Conservation (phyloP, 768 basidiomycete species). For the Lentinula lateritia region DNA sequence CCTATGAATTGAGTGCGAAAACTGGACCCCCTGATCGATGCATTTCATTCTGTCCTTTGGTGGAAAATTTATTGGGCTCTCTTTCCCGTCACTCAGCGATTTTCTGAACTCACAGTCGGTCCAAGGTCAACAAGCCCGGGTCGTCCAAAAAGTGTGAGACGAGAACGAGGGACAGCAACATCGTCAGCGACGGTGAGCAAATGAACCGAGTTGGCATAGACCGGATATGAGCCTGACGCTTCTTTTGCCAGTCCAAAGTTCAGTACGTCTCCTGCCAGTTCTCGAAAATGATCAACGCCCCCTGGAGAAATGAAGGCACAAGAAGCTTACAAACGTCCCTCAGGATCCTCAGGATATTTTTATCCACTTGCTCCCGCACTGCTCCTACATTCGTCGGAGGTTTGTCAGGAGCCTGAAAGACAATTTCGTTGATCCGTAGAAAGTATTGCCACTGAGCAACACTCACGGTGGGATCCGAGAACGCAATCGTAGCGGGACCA, state of each 20-base stretch:
- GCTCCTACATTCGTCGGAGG: constrained; percentile 61
- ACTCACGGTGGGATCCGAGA: constrained; percentile 51
- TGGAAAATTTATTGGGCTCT: no score
- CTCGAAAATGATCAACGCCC: constrained; percentile 65
- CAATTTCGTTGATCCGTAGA: neutral
- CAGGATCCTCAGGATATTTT: constrained; percentile 67
- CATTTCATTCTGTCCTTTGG: no score
- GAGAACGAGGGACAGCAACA: constrained; percentile 76
- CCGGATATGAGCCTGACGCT: constrained; percentile 70
- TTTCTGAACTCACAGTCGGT: no score
- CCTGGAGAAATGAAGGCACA: constrained; percentile 16
- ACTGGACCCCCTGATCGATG: no score
- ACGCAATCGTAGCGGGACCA: constrained; percentile 68
- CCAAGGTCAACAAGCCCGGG: constrained; percentile 60
- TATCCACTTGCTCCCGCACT: constrained; percentile 48
- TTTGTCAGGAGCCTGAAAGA: constrained; percentile 46
- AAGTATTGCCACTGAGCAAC: neutral
- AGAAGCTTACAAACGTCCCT: constrained; percentile 67
- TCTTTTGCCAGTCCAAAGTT: constrained; percentile 91
- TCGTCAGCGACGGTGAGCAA: constrained; percentile 88
- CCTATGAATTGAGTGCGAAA: no score
- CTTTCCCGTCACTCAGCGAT: no score
- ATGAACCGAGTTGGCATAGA: constrained; percentile 59
- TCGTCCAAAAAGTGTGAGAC: constrained; percentile 82
- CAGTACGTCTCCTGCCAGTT: constrained; percentile 90